phyloP scores from a whole-genome alignment of 129 eudicot genomes.

The carrot (Daucus carota) region DH1_v3.0 NC_030388.2:31361501-31362000 shows the following conservation, averaged over 20 bases:
- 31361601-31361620: conserved; percentile 37
- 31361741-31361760: conserved; percentile 48
- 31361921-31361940: too few relatives aligned
- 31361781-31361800: conserved; percentile 55
- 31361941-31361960: neutral
- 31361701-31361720: conserved; percentile 37
- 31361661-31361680: conserved; percentile 63
- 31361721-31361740: conserved; percentile 44
- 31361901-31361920: too few relatives aligned
- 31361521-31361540: neutral
- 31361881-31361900: too few relatives aligned
- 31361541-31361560: neutral
- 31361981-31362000: neutral
- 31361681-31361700: conserved; percentile 57
- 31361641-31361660: conserved; percentile 41
- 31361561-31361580: neutral
- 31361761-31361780: conserved; percentile 48
- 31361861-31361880: neutral
- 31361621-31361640: conserved; percentile 36
- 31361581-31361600: neutral
- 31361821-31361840: conserved; percentile 48
- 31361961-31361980: neutral
- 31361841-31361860: conserved; percentile 38
- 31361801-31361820: conserved; percentile 57
- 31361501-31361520: neutral